Percentiles rank a stretch among this genome's conserved stretches.
Conservation (phyloP, 1,284 basidiomycete species). For the Trichosporon asahii region DNA sequence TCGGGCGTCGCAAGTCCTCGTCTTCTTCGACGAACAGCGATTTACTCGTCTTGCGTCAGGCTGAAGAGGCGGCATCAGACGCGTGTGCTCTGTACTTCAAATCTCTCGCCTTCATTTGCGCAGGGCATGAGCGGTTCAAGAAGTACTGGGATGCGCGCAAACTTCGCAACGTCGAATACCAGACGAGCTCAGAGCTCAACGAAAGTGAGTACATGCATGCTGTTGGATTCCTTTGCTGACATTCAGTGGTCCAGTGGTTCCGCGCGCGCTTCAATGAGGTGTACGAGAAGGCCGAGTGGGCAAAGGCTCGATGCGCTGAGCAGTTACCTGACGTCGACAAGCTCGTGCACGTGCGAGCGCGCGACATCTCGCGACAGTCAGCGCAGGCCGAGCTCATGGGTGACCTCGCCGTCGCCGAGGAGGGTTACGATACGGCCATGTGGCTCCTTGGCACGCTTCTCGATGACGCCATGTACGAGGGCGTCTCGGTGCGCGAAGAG, state of each 20-base stretch:
- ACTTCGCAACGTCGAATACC: conserved; percentile 30
- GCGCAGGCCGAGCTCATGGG: conserved; percentile 86
- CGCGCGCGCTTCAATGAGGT: conserved; percentile 59
- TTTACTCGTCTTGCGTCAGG: conserved; percentile 62
- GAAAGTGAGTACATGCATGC: conserved; percentile 51
- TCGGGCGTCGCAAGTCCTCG: conserved; percentile 30
- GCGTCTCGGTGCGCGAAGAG: conserved; percentile 77
- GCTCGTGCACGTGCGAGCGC: conserved; percentile 58
- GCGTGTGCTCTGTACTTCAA: conserved; percentile 89
- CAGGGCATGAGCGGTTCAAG: conserved; percentile 67
- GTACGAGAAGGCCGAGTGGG: conserved; percentile 59
- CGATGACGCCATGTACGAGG: conserved; percentile 80
- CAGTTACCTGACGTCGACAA: conserved; percentile 56
- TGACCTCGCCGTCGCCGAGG: conserved; percentile 72
- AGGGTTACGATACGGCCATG: conserved; percentile 87
- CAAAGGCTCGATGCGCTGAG: conserved; percentile 54
- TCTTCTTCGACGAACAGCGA: conserved; percentile 38
- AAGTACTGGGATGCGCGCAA: conserved; percentile 51
- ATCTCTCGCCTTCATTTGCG: conserved; percentile 85
- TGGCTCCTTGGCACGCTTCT: conserved; percentile 89
- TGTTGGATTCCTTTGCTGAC: conserved; percentile 10
- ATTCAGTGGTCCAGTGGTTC: conserved; percentile 58
- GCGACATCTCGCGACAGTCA: conserved; percentile 72
- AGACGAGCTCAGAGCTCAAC: conserved; percentile 55
- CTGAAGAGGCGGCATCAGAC: conserved; percentile 71